Evolutionary conservation across 805 yeast genomes (phyloP).

Genomic region (Candida ulmi): DNA sequence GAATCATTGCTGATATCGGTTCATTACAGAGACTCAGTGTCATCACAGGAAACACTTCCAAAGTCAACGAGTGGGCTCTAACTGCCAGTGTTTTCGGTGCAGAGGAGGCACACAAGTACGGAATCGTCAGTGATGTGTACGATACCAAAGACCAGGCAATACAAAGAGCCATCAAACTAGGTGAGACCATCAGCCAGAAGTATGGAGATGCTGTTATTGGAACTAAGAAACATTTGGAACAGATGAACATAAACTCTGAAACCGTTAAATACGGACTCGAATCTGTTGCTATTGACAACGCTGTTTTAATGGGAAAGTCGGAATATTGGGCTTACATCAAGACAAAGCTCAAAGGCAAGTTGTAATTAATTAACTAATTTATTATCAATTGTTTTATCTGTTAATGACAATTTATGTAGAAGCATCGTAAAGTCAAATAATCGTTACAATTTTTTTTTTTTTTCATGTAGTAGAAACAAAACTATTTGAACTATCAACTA

Average conservation of each 20-base stretch:
- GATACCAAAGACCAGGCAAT: constrained; percentile 45
- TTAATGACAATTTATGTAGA: too few species aligned
- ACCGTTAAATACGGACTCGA: constrained; percentile 40
- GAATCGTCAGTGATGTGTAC: constrained; percentile 45
- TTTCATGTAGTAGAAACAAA: too few species aligned
- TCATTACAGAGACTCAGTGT: constrained; percentile 61
- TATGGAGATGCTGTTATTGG: constrained; percentile 60
- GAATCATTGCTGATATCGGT: constrained; percentile 78
- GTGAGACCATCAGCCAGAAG: constrained; percentile 38
- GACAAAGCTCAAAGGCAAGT: constrained; percentile 2
- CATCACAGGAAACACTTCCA: constrained; percentile 47
- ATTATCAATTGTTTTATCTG: too few species aligned
- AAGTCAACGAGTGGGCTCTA: constrained; percentile 53
- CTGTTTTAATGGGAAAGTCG: constrained; percentile 18
- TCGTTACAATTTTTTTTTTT: too few species aligned
- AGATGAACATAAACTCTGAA: constrained; percentile 29
- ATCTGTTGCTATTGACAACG: constrained; percentile 50
- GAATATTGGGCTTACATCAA: constrained; percentile 9
- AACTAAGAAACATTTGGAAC: constrained; percentile 50
- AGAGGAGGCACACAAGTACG: constrained; percentile 48
- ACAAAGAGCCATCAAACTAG: constrained; percentile 40
- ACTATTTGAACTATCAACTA: too few species aligned
- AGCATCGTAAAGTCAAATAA: too few species aligned
- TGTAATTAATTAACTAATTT: neutral
- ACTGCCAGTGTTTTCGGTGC: constrained; percentile 55